Evolutionary conservation across 2,329 filamentous ascomycete species (phyloP).

Genomic region (Chaetomium sp.): DNA sequence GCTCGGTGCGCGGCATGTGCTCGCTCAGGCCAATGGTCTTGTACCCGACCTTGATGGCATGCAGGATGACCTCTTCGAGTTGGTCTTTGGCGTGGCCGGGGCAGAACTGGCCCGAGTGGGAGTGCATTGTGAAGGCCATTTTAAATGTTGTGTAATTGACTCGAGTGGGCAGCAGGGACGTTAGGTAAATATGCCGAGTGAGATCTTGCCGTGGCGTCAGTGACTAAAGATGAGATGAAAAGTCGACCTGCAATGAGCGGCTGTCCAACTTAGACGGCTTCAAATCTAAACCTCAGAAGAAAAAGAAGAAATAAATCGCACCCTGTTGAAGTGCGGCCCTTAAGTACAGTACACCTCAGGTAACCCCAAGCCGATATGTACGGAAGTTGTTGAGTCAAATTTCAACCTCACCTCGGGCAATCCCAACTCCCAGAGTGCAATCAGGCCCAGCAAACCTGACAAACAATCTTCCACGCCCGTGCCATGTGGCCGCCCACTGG

Average conservation of each 20-base stretch:
- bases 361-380: no score
- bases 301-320: no score
- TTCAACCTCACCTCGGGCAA: no score
- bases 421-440: no score
- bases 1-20: slow-evolving; percentile 78
- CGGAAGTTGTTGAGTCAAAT: no score
- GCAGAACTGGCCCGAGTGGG: slow-evolving; percentile 97
- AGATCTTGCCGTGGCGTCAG: neutral
- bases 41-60: slow-evolving; percentile 73
- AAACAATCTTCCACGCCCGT: no score
- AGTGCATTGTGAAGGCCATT: slow-evolving; percentile 98
- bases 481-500: no score
- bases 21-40: slow-evolving; percentile 83
- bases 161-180: neutral
- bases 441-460: no score
- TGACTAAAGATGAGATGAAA: no score
- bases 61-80: slow-evolving; percentile 75
- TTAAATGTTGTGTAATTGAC: neutral
- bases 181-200: neutral
- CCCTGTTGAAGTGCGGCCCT: no score
- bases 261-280: neutral
- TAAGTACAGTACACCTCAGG: no score
- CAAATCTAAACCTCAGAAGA: neutral
- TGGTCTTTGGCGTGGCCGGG: slow-evolving; percentile 77
- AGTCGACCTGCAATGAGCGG: neutral